Evolutionary conservation across 2,329 filamentous ascomycete species (phyloP), one percentile per base, ranked within the genome.

Genomic region (Colletotrichum liriopes): DNA sequence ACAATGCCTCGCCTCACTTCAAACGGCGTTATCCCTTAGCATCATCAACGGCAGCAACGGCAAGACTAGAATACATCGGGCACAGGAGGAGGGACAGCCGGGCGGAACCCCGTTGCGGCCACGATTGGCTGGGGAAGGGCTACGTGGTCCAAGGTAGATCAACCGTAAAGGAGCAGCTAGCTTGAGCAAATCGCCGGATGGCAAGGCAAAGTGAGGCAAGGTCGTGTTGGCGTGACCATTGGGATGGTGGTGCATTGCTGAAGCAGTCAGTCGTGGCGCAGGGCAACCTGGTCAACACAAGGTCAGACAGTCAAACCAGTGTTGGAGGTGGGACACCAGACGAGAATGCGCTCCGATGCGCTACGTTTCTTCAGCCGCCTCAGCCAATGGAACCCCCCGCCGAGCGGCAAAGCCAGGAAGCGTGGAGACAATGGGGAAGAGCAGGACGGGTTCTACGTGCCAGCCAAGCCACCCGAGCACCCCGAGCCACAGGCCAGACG

Each of bases 381-480:
- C 18, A 45, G 51, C 69, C 65, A 72, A 69, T 69, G 18, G 37
- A 63, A 63, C 35, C 26, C 11, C 41, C 47, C 32, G 43, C 29
- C 47, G 18, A 43, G 29, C 47, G 47, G 60, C 60, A 29, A 62
- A 37, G 20, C 32, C 37, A 41, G 49, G 35, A 41, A 20, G 14
- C 52, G 39, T 29, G 43, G 26, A 35, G 49, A 55, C 49, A 54
- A 37, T 47, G 41, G 18, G 41, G 26, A 32, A 43, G 14, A 45
- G 35, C 32, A 43, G 9, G 32, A 20, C 29, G 37, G 29, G 35
- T n/a, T 45, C n/a, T 52, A 16, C 65, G 43, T 71, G 59, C 65
- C 59, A 59, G 35, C 65, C 59, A 72, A 72, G 69, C 69, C 59
- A 67, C 64, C 68, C 68, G 68, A 67, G 64, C 65, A 67, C 64